phyloP scores from a whole-genome alignment of 345 rosid genomes.

The Sisymbrium altissimum region DNA sequence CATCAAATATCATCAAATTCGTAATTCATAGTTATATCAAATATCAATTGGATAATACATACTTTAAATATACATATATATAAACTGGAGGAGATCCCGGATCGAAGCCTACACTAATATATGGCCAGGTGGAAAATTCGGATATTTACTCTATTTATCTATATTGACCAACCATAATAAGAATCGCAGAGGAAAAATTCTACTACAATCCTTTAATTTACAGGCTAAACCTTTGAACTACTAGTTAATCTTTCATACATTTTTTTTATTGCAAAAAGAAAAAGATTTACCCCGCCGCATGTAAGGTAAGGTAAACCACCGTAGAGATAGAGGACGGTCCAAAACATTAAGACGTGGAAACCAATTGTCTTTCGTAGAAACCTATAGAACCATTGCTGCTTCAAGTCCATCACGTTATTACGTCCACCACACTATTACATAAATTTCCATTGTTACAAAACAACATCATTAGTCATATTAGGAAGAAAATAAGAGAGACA shows the following conservation, averaged over 20 bases:
- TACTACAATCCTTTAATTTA: no score
- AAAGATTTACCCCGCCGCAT: slow-evolving; percentile 72
- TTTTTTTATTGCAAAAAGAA: neutral
- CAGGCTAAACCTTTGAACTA: no score
- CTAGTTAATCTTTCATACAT: no score
- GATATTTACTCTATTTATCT: no score
- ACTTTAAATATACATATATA: no score
- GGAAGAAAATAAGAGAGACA: neutral
- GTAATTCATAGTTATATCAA: neutral
- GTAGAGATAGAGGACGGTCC: slow-evolving; percentile 43
- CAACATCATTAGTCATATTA: neutral
- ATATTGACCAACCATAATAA: no score
- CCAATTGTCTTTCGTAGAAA: slow-evolving; percentile 52
- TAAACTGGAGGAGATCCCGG: no score
- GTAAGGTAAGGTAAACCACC: slow-evolving; percentile 80
- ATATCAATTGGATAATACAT: no score
- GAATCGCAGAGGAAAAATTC: no score
- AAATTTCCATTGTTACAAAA: neutral
- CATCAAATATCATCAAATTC: neutral
- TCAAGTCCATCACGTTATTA: slow-evolving; percentile 76
- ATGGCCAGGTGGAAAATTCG: no score
- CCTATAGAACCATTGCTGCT: slow-evolving; percentile 71
- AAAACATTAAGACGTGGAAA: slow-evolving; percentile 60
- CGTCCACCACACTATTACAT: slow-evolving; percentile 39
- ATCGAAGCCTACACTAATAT: no score